phyloP scores from a whole-genome alignment of 2,329 filamentous ascomycete genomes.

The Fusarium nodosum region DNA sequence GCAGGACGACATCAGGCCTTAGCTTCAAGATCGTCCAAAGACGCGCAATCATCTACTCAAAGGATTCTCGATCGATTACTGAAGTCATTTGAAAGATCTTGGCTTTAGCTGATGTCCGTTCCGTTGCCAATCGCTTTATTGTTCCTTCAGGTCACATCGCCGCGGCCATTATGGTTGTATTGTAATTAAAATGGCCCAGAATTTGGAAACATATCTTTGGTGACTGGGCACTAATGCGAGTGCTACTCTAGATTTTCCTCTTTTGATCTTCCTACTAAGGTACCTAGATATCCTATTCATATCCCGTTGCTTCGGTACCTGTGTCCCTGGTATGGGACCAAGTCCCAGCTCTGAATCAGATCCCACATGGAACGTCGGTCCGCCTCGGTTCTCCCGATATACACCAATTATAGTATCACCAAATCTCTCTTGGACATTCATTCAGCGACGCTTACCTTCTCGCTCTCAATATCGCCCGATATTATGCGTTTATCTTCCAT shows the following conservation, averaged over 20 bases:
- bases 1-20: neutral
- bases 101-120: neutral
- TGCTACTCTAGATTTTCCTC: neutral
- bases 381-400: slow-evolving; percentile 19
- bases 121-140: neutral
- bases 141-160: neutral
- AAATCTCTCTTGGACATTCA: slow-evolving; percentile 1
- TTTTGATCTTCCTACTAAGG: neutral
- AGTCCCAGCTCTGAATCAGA: slow-evolving; percentile 2
- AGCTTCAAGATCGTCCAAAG: slow-evolving; percentile 10
- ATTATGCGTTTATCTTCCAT: slow-evolving; percentile 20
- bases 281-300: neutral
- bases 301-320: neutral
- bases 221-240: neutral
- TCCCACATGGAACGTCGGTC: slow-evolving; percentile 29
- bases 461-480: neutral
- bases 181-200: neutral
- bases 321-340: neutral
- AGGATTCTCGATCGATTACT: slow-evolving; percentile 15
- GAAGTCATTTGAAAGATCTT: neutral
- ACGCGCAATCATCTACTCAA: slow-evolving; percentile 8
- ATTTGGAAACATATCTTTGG: neutral
- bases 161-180: neutral
- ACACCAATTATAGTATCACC: slow-evolving; percentile 23
- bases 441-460: slow-evolving; percentile 5